Percentiles rank a stretch among this genome's conserved stretches.
Conservation (phyloP, 2,329 filamentous ascomycete species). For the Diatrype stigma region DNA sequence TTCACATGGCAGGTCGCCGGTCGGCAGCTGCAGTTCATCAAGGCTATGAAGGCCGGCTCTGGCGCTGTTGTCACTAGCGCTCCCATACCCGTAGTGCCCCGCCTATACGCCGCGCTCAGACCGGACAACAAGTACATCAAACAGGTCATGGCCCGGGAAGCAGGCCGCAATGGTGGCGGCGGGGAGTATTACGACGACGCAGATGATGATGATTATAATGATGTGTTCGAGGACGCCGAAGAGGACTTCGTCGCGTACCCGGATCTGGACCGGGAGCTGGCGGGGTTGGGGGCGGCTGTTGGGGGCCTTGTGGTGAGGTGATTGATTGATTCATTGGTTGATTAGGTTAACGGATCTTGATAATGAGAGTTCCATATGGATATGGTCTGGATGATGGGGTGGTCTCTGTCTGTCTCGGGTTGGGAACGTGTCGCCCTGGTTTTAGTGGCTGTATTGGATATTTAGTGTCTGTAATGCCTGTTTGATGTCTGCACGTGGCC, state of each 20-base stretch:
- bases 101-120: neutral
- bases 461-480: no score
- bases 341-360: neutral
- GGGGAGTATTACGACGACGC: neutral
- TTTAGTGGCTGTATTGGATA: no score
- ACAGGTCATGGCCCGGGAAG: neutral
- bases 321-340: no score
- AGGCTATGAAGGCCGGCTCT: slow-evolving; percentile 33
- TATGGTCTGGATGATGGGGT: neutral
- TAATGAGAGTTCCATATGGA: neutral
- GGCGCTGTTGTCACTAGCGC: slow-evolving; percentile 7
- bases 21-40: slow-evolving; percentile 33
- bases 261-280: neutral
- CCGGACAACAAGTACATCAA: slow-evolving; percentile 1
- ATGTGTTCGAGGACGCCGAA: neutral
- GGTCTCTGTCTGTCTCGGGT: no score
- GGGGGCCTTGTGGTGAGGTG: neutral
- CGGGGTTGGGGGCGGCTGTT: neutral
- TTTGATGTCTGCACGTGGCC: no score
- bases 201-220: neutral
- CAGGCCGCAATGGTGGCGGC: neutral
- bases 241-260: neutral
- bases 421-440: no score
- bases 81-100: slow-evolving; percentile 24
- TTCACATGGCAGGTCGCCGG: slow-evolving; percentile 43